phyloP scores from a whole-genome alignment of 2,329 filamentous ascomycete genomes.

The Cytospora schulzeri region DNA sequence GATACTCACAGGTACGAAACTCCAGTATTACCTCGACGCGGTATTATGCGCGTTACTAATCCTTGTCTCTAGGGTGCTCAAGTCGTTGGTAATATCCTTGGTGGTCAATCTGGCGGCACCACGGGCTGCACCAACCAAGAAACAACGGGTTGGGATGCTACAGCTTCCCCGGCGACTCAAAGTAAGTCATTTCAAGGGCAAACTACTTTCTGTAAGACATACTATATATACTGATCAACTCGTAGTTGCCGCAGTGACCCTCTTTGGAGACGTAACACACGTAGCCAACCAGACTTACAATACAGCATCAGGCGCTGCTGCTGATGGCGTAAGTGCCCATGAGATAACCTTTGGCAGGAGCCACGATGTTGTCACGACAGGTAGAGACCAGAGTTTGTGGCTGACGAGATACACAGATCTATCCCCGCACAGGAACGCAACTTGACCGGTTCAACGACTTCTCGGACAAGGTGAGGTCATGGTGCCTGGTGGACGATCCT shows the following conservation, averaged over 20 bases:
- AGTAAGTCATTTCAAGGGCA: not conserved
- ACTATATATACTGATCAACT: not conserved
- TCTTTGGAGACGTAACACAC: constrained; percentile 26
- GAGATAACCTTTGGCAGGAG: no score
- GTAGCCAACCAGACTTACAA: constrained; percentile 26
- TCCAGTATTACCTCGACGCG: not conserved
- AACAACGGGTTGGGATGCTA: constrained; percentile 13
- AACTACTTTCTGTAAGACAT: no score
- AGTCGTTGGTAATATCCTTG: constrained; percentile 25
- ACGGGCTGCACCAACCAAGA: constrained; percentile 20
- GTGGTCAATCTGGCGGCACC: constrained; percentile 22
- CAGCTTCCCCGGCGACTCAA: constrained; percentile 6
- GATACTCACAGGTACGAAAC: constrained; percentile 18
- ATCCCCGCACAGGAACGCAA: constrained; percentile 36
- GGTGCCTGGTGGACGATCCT: constrained; percentile 42
- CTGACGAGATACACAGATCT: constrained; percentile 27
- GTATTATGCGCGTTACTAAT: not conserved
- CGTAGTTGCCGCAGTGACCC: constrained; percentile 14
- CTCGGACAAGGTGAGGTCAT: constrained; percentile 35
- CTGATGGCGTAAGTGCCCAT: constrained; percentile 20
- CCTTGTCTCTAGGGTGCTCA: constrained; percentile 13
- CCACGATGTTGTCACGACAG: no score
- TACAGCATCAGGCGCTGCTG: constrained; percentile 14
- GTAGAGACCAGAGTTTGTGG: not conserved
- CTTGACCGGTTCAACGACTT: constrained; percentile 36